phyloP scores from a whole-genome alignment of 805 yeast species.

The Kazachstania taianensis region DNA sequence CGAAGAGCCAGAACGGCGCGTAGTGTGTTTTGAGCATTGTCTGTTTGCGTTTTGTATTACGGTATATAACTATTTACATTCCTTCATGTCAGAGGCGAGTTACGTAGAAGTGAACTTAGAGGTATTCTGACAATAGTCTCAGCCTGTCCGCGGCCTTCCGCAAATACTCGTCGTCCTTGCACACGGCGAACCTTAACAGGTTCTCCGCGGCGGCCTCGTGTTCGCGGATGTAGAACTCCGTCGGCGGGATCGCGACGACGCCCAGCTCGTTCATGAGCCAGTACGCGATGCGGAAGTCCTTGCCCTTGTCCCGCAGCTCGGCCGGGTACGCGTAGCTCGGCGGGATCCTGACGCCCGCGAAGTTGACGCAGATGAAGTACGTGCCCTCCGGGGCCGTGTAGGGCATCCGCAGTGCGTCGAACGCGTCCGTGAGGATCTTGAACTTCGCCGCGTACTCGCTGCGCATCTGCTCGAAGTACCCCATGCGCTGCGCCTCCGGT shows the following conservation, averaged over 20 bases:
- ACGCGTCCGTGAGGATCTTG: slow-evolving; percentile 58
- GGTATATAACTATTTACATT: neutral
- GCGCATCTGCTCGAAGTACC: slow-evolving; percentile 65
- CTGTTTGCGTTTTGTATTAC: neutral
- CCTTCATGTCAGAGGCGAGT: neutral
- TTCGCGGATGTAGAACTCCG: slow-evolving; percentile 75
- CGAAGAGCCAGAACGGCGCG: slow-evolving; percentile 67
- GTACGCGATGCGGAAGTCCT: slow-evolving; percentile 80
- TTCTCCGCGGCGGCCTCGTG: slow-evolving; percentile 72
- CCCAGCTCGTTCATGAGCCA: slow-evolving; percentile 92
- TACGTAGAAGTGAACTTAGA: slow-evolving; percentile 18
- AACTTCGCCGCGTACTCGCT: slow-evolving; percentile 61
- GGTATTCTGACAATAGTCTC: slow-evolving; percentile 55
- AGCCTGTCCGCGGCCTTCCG: slow-evolving; percentile 75
- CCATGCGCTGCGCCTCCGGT: slow-evolving; percentile 44
- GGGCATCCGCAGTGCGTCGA: slow-evolving; percentile 81
- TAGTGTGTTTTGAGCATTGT: slow-evolving; percentile 26
- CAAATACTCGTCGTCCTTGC: slow-evolving; percentile 78
- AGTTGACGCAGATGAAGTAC: slow-evolving; percentile 82
- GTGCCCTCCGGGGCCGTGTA: slow-evolving; percentile 92
- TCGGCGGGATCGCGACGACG: slow-evolving; percentile 93
- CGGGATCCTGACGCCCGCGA: slow-evolving; percentile 74
- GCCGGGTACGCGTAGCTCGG: slow-evolving; percentile 59
- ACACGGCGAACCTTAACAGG: slow-evolving; percentile 86
- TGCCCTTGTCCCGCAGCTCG: slow-evolving; percentile 56